These are phyloP conservation scores for Penicillium sp. DNA, from an alignment of 2,329 filamentous ascomycete species.

Conservation along the genomic window DNA sequence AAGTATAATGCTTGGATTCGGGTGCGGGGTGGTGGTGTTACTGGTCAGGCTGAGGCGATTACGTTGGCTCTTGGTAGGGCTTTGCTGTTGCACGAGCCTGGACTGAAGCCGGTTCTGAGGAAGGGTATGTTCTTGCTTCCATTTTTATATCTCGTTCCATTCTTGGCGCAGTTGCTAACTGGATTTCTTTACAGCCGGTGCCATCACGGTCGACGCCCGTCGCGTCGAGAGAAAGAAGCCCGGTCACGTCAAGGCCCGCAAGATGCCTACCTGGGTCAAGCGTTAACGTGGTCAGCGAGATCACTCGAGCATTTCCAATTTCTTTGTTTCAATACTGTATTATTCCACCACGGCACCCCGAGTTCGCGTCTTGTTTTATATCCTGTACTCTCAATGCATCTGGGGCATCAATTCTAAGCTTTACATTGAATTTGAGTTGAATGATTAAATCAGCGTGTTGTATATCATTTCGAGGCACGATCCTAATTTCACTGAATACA, in stretches of 20 bases:
- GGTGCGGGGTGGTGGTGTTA: constrained; percentile 77
- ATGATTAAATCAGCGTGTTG: not conserved
- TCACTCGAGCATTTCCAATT: constrained; percentile 8
- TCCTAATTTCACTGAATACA: not conserved
- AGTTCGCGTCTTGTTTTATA: constrained; percentile 23
- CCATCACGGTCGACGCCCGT: constrained; percentile 81
- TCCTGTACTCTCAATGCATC: constrained; percentile 25
- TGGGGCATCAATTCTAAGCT: constrained; percentile 14
- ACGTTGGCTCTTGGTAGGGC: constrained; percentile 84
- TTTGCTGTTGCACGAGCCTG: constrained; percentile 81
- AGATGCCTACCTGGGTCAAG: constrained; percentile 98
- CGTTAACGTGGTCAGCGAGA: constrained; percentile 37
- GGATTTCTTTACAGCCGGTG: constrained; percentile 59
- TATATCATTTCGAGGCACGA: too few relatives aligned
- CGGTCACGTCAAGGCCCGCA: constrained; percentile 89
- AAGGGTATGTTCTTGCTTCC: constrained; percentile 58
- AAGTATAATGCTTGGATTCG: constrained; percentile 95
- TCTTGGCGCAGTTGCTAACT: constrained; percentile 13
- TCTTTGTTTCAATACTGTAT: constrained; percentile 24
- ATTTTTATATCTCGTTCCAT: not conserved
- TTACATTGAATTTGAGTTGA: constrained; percentile 2
- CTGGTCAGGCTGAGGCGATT: constrained; percentile 89
- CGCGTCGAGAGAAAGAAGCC: constrained; percentile 97
- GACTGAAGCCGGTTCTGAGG: constrained; percentile 74
- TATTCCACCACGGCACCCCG: constrained; percentile 20